Base-by-base conservation (phyloP, 148 eudicot genomes). In the Mesembryanthemum crystallinum region DNA sequence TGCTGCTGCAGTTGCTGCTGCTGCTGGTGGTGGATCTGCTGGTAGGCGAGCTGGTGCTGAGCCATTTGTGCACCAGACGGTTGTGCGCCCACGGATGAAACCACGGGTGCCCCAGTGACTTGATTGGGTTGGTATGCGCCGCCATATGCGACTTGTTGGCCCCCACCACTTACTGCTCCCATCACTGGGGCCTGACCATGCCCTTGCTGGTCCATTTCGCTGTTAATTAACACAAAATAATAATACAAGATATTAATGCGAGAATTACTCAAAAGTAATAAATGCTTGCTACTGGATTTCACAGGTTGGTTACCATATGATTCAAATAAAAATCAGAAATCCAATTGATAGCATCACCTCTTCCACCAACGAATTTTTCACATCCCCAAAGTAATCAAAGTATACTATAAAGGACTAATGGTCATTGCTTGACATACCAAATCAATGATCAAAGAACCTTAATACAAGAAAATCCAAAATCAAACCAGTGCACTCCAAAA, bases 141-240 rank as follows among this genome's bases (percentile, higher is more conserved):
- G 3, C 85, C 87, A 35, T 87, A 87, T 24, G 88, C 89, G 76
- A 90, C 64, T 55, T 88, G 90, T 51, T 42, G 52, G 78, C 81
- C 81, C 3, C 82, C 82, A 27, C 77, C 78, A 47, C 80, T 72
- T 10, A 80, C 85, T 1, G 84, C 63, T 75, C 88, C 87, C 37
- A 81, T 77, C 13, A 69, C 87, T 27, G 86, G 86, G 64, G 86
- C 72, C 78, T 83, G 88, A 57, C 85, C 85, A 49, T 84, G 89
- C 78, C 88, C 90, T 86, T 87, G 92, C 78, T 86, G 92, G 69
- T 88, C 92, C 95, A 88, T 88, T 85, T 82, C 87, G 81, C 71
- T 67, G 37, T 25, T 66, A 17, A 8, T 25, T 66, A 17, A 12
- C 17, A 49, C 17, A 49, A 37, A 10, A 67, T 10, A n/a, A 39